A percentile compares a stretch with the other conserved stretches of the same genome.
phyloP scores from a whole-genome alignment of 2,329 filamentous ascomycete genomes.

The Chalaropsis ovoidea region DNA sequence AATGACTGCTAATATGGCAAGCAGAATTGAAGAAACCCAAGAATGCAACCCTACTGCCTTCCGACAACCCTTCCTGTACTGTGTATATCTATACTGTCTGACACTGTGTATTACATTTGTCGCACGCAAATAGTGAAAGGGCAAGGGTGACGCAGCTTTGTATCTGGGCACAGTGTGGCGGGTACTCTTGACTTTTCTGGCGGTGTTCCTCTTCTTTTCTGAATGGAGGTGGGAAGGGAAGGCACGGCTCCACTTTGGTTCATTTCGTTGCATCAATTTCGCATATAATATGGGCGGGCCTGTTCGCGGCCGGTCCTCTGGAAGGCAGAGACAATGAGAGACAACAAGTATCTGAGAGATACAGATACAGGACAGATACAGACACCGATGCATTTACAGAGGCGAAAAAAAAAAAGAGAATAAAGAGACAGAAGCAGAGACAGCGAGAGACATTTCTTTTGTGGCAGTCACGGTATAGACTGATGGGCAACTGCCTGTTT shows the following conservation, averaged over 20 bases:
- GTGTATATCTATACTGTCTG: too few relatives aligned
- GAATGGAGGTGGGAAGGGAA: background rate
- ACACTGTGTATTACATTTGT: background rate
- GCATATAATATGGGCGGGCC: conserved; percentile 12
- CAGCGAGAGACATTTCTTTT: background rate
- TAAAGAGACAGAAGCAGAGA: background rate
- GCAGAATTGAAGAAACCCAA: too few relatives aligned
- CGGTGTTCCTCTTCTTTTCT: background rate
- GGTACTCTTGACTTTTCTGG: background rate
- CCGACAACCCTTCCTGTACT: too few relatives aligned
- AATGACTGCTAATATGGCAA: too few relatives aligned
- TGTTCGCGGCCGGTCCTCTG: conserved; percentile 9
- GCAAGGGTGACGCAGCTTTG: background rate
- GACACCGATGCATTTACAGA: background rate
- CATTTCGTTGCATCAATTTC: conserved; percentile 13
- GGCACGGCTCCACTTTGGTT: conserved; percentile 3
- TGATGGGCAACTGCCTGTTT: background rate
- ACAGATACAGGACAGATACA: background rate
- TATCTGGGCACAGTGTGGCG: conserved; percentile 1
- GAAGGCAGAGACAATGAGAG: conserved; percentile 9
- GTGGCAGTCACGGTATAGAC: background rate
- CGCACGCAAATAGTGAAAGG: background rate
- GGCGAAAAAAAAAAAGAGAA: background rate
- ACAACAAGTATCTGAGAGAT: background rate
- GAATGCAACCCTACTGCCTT: too few relatives aligned